phyloP scores from a whole-genome alignment of 495 filamentous ascomycete species.

The Friedmanniomyces simplex region DNA sequence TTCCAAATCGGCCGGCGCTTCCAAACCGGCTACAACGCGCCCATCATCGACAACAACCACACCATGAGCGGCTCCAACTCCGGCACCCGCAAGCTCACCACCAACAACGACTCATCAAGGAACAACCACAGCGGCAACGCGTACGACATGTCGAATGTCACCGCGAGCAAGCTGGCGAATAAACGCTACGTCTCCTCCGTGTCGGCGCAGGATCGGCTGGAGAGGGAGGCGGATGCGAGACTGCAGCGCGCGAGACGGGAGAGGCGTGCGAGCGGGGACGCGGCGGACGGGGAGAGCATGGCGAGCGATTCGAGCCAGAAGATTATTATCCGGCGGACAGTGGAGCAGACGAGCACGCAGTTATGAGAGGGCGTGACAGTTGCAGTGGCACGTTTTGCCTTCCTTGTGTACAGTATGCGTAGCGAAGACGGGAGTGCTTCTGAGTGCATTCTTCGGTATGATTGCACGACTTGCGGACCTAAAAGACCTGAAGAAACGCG shows the following conservation, averaged over 20 bases:
- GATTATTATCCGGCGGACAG: not conserved
- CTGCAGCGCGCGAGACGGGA: not conserved
- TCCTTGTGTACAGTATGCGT: too few relatives aligned
- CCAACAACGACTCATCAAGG: not conserved
- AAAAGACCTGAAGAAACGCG: too few relatives aligned
- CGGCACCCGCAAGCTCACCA: not conserved
- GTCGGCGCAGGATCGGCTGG: not conserved
- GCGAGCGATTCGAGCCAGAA: slow-evolving; percentile 1
- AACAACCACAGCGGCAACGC: not conserved
- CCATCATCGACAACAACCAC: not conserved
- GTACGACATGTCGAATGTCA: not conserved
- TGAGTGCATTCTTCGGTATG: too few relatives aligned
- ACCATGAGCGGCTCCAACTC: not conserved
- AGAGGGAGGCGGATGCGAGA: not conserved
- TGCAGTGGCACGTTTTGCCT: not conserved
- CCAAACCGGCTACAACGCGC: not conserved
- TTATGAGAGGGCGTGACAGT: too few relatives aligned
- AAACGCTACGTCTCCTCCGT: not conserved
- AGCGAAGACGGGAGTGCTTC: too few relatives aligned
- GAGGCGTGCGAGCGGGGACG: not conserved
- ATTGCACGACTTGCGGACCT: too few relatives aligned
- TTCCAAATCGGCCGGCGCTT: slow-evolving; percentile 20
- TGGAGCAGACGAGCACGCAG: not conserved
- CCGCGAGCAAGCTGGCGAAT: not conserved
- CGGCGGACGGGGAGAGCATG: not conserved